phyloP scores from a whole-genome alignment of 176 grass and related monocot genomes.

The Musa acuminata region DNA sequence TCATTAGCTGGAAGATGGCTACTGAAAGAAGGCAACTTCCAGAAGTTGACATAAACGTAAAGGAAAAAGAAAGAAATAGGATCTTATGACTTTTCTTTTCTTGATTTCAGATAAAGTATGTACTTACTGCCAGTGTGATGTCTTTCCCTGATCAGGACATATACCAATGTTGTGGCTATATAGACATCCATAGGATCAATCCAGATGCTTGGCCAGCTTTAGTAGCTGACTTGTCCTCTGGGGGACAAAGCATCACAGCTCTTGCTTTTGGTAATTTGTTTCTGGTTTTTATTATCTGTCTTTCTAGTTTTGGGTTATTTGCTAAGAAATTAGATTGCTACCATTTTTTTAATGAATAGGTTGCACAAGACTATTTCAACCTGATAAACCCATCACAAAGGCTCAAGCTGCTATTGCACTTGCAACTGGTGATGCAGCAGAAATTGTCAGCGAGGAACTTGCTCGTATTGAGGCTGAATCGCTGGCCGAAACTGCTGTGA shows the following conservation, averaged over 20 bases:
- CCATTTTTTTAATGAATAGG: slow-evolving; percentile 28
- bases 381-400: slow-evolving; percentile 81
- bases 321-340: not conserved
- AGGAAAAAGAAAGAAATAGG: slow-evolving; percentile 15
- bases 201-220: slow-evolving; percentile 82
- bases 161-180: slow-evolving; percentile 58
- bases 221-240: slow-evolving; percentile 54
- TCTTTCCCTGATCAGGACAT: slow-evolving; percentile 35
- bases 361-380: slow-evolving; percentile 89
- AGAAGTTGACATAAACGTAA: slow-evolving; percentile 76
- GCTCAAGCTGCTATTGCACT: slow-evolving; percentile 79
- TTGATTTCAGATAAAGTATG: slow-evolving; percentile 8
- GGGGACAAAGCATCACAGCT: slow-evolving; percentile 80
- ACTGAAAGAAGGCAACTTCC: slow-evolving; percentile 58
- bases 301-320: slow-evolving; percentile 1
- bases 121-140: not conserved
- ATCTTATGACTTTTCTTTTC: not conserved
- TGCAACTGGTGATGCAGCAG: slow-evolving; percentile 67
- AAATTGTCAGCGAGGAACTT: slow-evolving; percentile 67
- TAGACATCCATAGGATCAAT: slow-evolving; percentile 89
- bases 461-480: slow-evolving; percentile 81
- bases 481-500: slow-evolving; percentile 84
- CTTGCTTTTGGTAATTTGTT: slow-evolving; percentile 70
- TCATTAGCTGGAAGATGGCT: slow-evolving; percentile 92
- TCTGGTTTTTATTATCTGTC: slow-evolving; percentile 15